Evolutionary conservation across 2,329 filamentous ascomycete genomes (phyloP).

Genomic region (Phoma sp.): DNA sequence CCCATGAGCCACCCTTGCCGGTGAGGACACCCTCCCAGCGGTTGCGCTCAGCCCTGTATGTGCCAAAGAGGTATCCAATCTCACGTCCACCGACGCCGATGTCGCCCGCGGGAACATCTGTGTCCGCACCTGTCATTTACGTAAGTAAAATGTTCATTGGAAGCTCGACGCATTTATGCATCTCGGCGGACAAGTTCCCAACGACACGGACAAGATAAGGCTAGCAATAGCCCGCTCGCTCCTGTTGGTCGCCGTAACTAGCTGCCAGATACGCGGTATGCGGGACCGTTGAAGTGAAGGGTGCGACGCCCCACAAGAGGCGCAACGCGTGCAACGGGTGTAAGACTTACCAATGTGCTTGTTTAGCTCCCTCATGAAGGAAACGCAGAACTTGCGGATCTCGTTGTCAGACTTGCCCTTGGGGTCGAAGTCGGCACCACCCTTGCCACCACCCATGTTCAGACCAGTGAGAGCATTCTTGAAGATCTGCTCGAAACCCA

Average conservation of each 20-base stretch:
- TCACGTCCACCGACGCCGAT: slow-evolving; percentile 93
- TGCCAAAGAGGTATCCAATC: slow-evolving; percentile 93
- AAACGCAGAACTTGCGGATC: slow-evolving; percentile 94
- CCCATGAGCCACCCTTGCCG: slow-evolving; percentile 93
- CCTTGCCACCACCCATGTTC: slow-evolving; percentile 96
- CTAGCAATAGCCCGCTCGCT: slow-evolving; percentile 20
- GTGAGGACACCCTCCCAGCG: slow-evolving; percentile 96
- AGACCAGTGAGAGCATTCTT: slow-evolving; percentile 98
- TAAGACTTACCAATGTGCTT: slow-evolving; percentile 74
- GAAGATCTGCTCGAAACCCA: slow-evolving; percentile 99
- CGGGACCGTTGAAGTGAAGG: slow-evolving; percentile 21
- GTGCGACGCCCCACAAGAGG: slow-evolving; percentile 20
- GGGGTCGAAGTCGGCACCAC: slow-evolving; percentile 97
- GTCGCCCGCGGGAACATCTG: slow-evolving; percentile 95
- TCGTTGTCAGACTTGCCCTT: slow-evolving; percentile 98
- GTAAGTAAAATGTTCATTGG: slow-evolving; percentile 50
- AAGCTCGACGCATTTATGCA: slow-evolving; percentile 6
- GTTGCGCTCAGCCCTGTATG: slow-evolving; percentile 88
- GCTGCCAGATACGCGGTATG: slow-evolving; percentile 19
- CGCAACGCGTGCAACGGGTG: slow-evolving; percentile 9
- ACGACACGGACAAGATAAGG: slow-evolving; percentile 19
- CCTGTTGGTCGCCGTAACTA: slow-evolving; percentile 17
- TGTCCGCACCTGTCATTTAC: slow-evolving; percentile 70
- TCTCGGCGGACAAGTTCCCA: slow-evolving; percentile 2
- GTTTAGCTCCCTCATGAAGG: slow-evolving; percentile 95